These are phyloP conservation scores for Ceriops decandra DNA, from an alignment of 345 rosid genomes.

Conservation along the genomic window DNA sequence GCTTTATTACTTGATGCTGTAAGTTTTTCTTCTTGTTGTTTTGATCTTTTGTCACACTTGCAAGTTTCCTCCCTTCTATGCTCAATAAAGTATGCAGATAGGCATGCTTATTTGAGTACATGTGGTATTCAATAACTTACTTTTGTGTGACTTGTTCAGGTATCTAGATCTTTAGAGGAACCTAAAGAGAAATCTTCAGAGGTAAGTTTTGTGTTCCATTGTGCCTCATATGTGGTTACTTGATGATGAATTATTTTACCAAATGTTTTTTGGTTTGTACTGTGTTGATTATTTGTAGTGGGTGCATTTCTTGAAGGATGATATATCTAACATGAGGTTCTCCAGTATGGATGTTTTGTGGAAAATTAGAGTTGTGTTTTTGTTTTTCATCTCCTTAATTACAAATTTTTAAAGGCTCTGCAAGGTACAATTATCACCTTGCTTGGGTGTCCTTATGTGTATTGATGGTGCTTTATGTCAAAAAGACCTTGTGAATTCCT, in stretches of 20 bases:
- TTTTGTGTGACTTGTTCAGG: conserved; percentile 32
- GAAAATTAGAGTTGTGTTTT: no score
- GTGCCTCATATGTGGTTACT: neutral
- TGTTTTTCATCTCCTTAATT: no score
- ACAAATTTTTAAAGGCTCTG: no score
- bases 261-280: neutral
- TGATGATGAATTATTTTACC: neutral
- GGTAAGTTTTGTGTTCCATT: conserved; percentile 33
- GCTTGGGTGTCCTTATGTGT: no score
- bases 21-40: conserved; percentile 19
- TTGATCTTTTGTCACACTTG: neutral
- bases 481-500: no score
- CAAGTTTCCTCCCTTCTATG: no score
- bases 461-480: no score
- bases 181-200: conserved; percentile 50
- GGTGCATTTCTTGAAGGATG: neutral
- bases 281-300: neutral
- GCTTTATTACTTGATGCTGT: conserved; percentile 46
- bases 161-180: conserved; percentile 55
- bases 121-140: conserved; percentile 2
- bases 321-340: no score
- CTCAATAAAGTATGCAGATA: neutral
- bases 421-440: no score
- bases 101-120: neutral
- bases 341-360: no score